These are phyloP conservation scores for Penicillium riverlandense DNA, from an alignment of 495 filamentous ascomycete genomes.

Conservation along the genomic window DNA sequence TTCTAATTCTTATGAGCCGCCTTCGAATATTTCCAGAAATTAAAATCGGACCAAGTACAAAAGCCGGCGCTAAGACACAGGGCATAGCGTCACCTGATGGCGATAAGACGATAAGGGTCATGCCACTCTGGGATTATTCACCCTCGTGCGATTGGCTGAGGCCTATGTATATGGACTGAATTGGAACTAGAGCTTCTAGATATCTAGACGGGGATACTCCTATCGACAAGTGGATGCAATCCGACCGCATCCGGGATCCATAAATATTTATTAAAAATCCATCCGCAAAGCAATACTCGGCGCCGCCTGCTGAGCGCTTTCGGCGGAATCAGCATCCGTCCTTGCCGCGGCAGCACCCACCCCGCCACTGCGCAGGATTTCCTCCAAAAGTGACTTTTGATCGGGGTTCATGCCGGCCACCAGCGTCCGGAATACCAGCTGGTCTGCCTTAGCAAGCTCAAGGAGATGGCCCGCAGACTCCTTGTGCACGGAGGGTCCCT, in stretches of 20 bases:
- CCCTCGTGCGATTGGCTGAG: no score
- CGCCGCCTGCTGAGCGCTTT: conserved; percentile 43
- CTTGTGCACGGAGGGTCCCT: conserved; percentile 40
- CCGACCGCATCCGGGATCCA: no score
- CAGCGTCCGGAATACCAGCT: conserved; percentile 63
- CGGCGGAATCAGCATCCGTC: conserved; percentile 15
- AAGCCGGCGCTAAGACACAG: not conserved
- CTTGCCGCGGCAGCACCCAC: conserved; percentile 22
- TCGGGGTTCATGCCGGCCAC: conserved; percentile 63
- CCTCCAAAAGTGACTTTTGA: conserved; percentile 74
- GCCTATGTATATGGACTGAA: no score
- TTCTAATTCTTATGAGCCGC: no score
- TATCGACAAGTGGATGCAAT: no score
- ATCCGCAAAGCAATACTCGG: conserved; percentile 93
- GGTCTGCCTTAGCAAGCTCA: conserved; percentile 72
- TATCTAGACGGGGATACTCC: no score
- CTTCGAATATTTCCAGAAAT: no score
- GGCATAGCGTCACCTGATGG: conserved; percentile 10
- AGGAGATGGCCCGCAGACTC: conserved; percentile 73
- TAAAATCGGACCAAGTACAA: not conserved
- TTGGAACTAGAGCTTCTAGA: no score
- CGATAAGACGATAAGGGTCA: conserved; percentile 9
- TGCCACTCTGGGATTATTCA: no score
- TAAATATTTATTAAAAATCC: conserved; percentile 53
- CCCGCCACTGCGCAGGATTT: conserved; percentile 61